A percentile compares a stretch with the other conserved stretches of the same genome.
These are phyloP conservation scores for Gaeumannomyces sp. DNA, from an alignment of 2,329 filamentous ascomycete genomes.

Conservation along the genomic window DNA sequence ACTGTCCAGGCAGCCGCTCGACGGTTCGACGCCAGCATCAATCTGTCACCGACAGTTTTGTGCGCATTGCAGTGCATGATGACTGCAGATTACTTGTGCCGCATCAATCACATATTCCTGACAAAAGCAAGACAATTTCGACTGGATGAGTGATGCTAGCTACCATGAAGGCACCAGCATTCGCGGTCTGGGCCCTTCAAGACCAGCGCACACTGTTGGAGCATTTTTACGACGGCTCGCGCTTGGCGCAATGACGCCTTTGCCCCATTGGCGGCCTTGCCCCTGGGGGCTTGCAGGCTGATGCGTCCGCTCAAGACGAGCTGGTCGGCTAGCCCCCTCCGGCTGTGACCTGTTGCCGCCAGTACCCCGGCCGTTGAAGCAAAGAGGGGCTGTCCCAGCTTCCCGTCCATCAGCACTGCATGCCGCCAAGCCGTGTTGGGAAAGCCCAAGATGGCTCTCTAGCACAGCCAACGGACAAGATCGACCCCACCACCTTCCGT, in stretches of 20 bases:
- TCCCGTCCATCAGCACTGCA: background rate
- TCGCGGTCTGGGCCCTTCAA: background rate
- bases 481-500: too few species aligned
- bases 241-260: background rate
- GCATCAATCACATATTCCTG: background rate
- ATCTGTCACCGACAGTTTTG: too few species aligned
- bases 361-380: background rate
- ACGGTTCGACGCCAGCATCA: too few species aligned
- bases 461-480: background rate
- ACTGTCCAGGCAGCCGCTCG: too few species aligned
- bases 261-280: background rate
- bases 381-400: background rate
- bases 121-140: background rate
- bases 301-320: background rate
- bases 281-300: too few species aligned
- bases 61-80: background rate
- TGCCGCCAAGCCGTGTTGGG: background rate
- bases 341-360: background rate
- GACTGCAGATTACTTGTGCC: background rate
- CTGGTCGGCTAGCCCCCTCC: background rate
- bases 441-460: background rate
- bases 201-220: background rate
- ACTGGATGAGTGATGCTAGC: background rate
- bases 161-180: background rate
- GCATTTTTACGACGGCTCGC: background rate